A percentile compares a stretch with the other conserved stretches of the same genome.
Evolutionary conservation across 2,329 filamentous ascomycete species (phyloP).

Genomic region (Fusarium sp.): DNA sequence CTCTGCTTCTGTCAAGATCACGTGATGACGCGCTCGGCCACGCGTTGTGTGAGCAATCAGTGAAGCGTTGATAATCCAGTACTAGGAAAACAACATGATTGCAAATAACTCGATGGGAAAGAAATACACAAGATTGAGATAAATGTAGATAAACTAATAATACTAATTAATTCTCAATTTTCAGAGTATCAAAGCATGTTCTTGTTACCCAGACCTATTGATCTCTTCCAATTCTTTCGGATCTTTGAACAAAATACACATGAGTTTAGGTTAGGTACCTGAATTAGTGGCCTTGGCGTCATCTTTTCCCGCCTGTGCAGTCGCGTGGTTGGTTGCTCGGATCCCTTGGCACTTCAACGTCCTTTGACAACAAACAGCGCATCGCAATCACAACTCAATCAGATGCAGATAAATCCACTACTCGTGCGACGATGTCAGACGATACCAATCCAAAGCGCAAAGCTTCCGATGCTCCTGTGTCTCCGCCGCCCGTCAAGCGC

Average conservation of each 20-base stretch:
- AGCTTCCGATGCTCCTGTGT: slow-evolving; percentile 59
- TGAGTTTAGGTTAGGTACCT: slow-evolving; percentile 8
- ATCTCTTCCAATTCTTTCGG: not conserved
- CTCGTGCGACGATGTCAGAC: slow-evolving; percentile 26
- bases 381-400: not conserved
- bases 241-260: not conserved
- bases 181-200: no score
- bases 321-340: slow-evolving; percentile 5
- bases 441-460: slow-evolving; percentile 52
- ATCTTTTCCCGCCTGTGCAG: not conserved
- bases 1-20: not conserved
- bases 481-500: slow-evolving; percentile 66
- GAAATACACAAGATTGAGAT: not conserved
- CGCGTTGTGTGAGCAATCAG: not conserved
- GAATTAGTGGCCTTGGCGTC: not conserved
- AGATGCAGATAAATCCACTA: slow-evolving; percentile 29
- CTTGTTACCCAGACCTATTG: not conserved
- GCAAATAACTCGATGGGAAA: no score
- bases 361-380: slow-evolving; percentile 16
- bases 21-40: not conserved
- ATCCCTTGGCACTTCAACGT: slow-evolving; percentile 26
- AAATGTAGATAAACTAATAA: not conserved
- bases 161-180: no score
- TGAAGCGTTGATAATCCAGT: no score
- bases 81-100: no score